Evolutionary conservation across 108 stramenopile genomes (phyloP), one percentile per base, ranked within the genome.

Genomic region (Nitzschia palea): DNA sequence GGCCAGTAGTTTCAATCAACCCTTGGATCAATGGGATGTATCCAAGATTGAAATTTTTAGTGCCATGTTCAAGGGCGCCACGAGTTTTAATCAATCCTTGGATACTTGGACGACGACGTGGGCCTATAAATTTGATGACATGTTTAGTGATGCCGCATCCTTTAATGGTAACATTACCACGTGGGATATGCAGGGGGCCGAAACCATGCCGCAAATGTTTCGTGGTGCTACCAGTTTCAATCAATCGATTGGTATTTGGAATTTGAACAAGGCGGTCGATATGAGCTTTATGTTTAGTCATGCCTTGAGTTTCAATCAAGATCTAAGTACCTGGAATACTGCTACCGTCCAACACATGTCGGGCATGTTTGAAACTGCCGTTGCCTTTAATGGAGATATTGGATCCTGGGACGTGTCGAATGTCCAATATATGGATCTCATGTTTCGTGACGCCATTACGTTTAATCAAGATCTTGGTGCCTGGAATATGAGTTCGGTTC

Each of bases 1-100:
- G 12, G 72, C 73, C 0, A 43, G 45, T 12, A 14, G 48, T 14
- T 86, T 86, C 60, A 79, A 86, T 51, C 72, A 78, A 53, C 64
- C 62, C 37, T 36, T 86, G 4, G 43, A 26, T 20, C 15, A 42
- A 15, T 86, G 81, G 81, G 57, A 80, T 31, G 52, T 62, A 20
- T 40, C 56, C 15, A 40, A 44, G 12, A 67, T 71, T 15, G 63
- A 54, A 42, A 30, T 62, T 50, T 48, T 77, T 34, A 4, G 34
- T 18, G 26, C 25, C n/a, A 77, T 73, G 76, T 83, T 83, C 51
- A 17, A 12, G 9, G 62, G 48, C 4, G 75, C 82, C n/a, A 20
- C 55, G 3, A 35, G 18, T 26, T 83, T 83, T 44, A 62, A 73
- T 56, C 75, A 74, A 42, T 45, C 67, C 40, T 53, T 85, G 8